These are phyloP conservation scores for Heliocybe sulcata DNA, from an alignment of 1,284 basidiomycete genomes.

Conservation along the genomic window DNA sequence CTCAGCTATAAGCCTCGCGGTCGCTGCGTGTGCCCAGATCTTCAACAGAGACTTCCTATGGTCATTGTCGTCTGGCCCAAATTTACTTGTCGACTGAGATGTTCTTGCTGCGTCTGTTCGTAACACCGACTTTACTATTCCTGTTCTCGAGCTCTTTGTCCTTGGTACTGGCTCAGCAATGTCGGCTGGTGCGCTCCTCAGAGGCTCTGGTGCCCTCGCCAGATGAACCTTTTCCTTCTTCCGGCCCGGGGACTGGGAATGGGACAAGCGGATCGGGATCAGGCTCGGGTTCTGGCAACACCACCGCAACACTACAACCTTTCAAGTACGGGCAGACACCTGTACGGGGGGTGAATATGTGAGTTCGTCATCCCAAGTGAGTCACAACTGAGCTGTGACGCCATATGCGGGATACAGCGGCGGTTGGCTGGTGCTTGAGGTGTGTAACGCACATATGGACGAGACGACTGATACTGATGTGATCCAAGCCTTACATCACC, in stretches of 20 bases:
- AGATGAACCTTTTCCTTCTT: not conserved
- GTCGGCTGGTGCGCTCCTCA: not conserved
- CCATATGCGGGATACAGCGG: constrained; percentile 30
- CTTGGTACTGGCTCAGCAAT: not conserved
- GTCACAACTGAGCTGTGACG: constrained; percentile 1
- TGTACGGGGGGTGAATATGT: constrained; percentile 63
- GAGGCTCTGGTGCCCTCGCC: not conserved
- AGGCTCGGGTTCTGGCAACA: not conserved
- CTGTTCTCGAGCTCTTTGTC: not conserved
- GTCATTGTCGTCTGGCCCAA: too few relatives aligned
- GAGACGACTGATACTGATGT: constrained; percentile 1
- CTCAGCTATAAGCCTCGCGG: too few relatives aligned
- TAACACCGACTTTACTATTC: not conserved
- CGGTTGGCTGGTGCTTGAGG: constrained; percentile 63
- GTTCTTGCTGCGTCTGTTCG: not conserved
- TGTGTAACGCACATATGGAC: constrained; percentile 14
- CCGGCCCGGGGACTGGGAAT: not conserved
- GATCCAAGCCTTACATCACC: constrained; percentile 62
- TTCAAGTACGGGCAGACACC: constrained; percentile 45
- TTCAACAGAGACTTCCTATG: too few relatives aligned
- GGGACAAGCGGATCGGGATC: not conserved
- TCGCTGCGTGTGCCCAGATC: too few relatives aligned
- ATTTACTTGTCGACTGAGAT: too few relatives aligned
- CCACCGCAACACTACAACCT: not conserved
- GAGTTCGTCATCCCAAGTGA: constrained; percentile 18